Percentiles rank a stretch among this genome's conserved stretches.
These are phyloP conservation scores for Eutrema yunnanense DNA, from an alignment of 345 rosid species.

Conservation along the genomic window DNA sequence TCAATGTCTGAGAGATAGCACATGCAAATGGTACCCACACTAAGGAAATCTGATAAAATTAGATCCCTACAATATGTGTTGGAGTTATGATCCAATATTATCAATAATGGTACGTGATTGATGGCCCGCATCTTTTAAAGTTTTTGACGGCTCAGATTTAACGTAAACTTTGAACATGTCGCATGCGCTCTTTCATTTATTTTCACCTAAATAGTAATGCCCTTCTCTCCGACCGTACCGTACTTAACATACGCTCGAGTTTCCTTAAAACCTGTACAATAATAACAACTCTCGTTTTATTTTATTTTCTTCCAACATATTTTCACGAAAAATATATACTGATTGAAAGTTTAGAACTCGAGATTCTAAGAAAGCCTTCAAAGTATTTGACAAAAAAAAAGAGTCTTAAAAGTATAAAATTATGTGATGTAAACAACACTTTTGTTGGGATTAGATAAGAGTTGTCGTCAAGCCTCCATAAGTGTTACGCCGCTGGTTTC, in stretches of 20 bases:
- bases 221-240: slow-evolving; percentile 18
- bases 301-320: background rate
- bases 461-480: no score
- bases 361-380: background rate
- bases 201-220: background rate
- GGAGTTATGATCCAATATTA: slow-evolving; percentile 4
- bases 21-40: slow-evolving; percentile 20
- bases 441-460: no score
- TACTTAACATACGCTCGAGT: slow-evolving; percentile 17
- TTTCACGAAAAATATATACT: background rate
- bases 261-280: slow-evolving; percentile 16
- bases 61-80: background rate
- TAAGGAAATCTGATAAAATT: background rate
- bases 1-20: slow-evolving; percentile 9
- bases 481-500: no score
- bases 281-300: background rate
- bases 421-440: background rate
- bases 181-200: slow-evolving; percentile 5
- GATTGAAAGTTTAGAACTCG: background rate
- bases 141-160: slow-evolving; percentile 13
- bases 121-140: background rate
- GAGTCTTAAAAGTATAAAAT: background rate
- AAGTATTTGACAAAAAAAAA: background rate
- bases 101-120: background rate
- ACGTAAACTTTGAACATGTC: background rate